Conservation (phyloP, 257 asterid species). For the Mentha longifolia region DNA sequence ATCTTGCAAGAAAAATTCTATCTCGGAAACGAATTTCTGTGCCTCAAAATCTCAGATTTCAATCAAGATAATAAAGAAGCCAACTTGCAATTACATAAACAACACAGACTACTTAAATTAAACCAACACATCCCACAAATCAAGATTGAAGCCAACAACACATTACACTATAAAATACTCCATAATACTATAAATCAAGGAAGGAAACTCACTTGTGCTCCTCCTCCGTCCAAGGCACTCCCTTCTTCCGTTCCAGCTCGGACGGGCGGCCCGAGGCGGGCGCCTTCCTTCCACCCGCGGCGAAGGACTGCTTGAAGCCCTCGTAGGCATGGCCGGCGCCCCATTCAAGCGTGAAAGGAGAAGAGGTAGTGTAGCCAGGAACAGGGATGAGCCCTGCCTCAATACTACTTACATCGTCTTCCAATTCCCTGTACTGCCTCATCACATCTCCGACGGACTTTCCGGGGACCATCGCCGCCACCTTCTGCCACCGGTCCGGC, state of each 20-base stretch:
- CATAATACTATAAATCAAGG: not conserved
- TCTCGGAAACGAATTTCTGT: not conserved
- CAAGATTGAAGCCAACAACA: conserved; percentile 13
- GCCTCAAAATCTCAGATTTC: not conserved
- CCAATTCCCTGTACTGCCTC: conserved; percentile 76
- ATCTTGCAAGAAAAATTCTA: not conserved
- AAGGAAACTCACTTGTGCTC: conserved; percentile 76
- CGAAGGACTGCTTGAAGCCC: conserved; percentile 52
- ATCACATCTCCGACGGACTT: conserved; percentile 78
- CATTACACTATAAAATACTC: not conserved
- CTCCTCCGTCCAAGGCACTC: conserved; percentile 97
- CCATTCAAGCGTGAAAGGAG: conserved; percentile 86
- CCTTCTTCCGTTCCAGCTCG: conserved; percentile 91
- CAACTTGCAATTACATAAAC: conserved; percentile 12
- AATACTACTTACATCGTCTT: conserved; percentile 84
- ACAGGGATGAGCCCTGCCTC: conserved; percentile 87
- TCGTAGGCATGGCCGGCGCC: conserved; percentile 56
- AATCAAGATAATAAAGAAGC: not conserved
- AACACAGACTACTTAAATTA: not conserved
- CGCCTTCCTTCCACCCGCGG: conserved; percentile 51
- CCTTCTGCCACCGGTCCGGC: conserved; percentile 90
- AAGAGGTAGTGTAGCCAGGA: conserved; percentile 65
- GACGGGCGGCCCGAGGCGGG: conserved; percentile 55
- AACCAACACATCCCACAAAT: conserved; percentile 7
- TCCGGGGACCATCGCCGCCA: conserved; percentile 93